These are phyloP conservation scores for Seminavis robusta DNA, from an alignment of 108 stramenopile genomes.

Conservation along the genomic window DNA sequence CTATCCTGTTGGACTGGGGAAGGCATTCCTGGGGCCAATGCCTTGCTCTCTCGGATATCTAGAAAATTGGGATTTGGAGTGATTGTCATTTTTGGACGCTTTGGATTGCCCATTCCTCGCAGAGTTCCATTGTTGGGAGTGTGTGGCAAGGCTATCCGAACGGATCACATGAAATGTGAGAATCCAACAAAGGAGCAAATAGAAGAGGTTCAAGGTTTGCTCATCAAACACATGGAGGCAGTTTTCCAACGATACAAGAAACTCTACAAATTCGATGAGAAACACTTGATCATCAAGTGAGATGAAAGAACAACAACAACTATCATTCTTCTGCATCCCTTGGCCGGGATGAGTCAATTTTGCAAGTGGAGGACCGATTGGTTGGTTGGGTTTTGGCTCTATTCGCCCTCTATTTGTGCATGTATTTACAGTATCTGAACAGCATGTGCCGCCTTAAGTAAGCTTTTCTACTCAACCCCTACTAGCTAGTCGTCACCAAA, in stretches of 20 bases:
- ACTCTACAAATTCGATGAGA: constrained; percentile 36
- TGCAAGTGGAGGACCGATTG: too few relatives aligned
- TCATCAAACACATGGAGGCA: constrained; percentile 27
- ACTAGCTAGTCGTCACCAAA: too few relatives aligned
- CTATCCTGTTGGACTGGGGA: constrained; percentile 33
- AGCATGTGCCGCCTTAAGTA: too few relatives aligned
- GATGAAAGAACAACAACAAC: too few relatives aligned
- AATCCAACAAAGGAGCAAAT: constrained; percentile 38
- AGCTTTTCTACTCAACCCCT: too few relatives aligned
- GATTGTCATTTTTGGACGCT: constrained; percentile 39
- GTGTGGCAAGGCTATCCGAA: constrained; percentile 34
- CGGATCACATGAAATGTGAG: constrained; percentile 29
- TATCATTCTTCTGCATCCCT: too few relatives aligned
- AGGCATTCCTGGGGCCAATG: constrained; percentile 15
- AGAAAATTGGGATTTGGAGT: constrained; percentile 37
- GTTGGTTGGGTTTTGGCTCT: too few relatives aligned
- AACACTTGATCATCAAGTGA: constrained; percentile 33
- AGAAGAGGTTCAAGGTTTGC: constrained; percentile 9
- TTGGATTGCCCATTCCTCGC: constrained; percentile 35
- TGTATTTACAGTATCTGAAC: too few relatives aligned
- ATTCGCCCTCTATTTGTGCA: too few relatives aligned
- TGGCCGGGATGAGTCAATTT: too few relatives aligned
- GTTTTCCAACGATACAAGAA: constrained; percentile 36
- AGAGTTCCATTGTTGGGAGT: constrained; percentile 27
- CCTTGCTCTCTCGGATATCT: constrained; percentile 23